These are phyloP conservation scores for Oxalis stricta DNA, from an alignment of 441 rosid species.

Conservation along the genomic window DNA sequence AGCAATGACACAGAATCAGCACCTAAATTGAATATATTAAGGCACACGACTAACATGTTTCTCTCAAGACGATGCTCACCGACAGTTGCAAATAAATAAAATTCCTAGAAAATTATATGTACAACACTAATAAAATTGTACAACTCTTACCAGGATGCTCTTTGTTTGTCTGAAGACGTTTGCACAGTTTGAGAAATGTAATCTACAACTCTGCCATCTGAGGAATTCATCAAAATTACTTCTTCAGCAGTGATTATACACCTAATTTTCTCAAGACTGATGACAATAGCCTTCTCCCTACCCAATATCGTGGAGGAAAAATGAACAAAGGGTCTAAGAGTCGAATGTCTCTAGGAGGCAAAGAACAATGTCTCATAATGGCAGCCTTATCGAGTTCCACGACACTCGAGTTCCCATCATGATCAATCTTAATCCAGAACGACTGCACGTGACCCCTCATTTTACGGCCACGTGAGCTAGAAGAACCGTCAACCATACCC, in stretches of 20 bases:
- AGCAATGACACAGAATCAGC: constrained; percentile 2
- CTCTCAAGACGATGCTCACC: too few species aligned
- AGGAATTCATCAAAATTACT: constrained; percentile 79
- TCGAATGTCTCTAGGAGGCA: constrained; percentile 86
- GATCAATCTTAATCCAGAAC: constrained; percentile 87
- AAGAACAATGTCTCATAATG: constrained; percentile 87
- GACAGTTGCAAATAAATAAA: too few species aligned
- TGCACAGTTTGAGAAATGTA: constrained; percentile 73
- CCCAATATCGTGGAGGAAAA: constrained; percentile 84
- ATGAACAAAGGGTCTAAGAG: constrained; percentile 93
- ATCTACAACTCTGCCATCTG: constrained; percentile 59
- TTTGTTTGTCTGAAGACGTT: constrained; percentile 56
- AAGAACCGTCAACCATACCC: constrained; percentile 29
- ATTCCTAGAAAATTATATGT: too few species aligned
- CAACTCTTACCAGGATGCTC: constrained; percentile 37
- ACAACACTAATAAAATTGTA: not conserved
- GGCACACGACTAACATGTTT: too few species aligned
- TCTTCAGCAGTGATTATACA: constrained; percentile 91
- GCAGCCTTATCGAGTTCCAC: constrained; percentile 78
- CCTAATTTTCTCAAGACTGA: constrained; percentile 81
- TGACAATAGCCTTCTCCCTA: constrained; percentile 87
- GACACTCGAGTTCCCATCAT: constrained; percentile 47
- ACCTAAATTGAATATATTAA: too few species aligned
- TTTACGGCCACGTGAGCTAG: constrained; percentile 40
- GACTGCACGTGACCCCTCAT: constrained; percentile 84